Percentiles rank a stretch among this genome's conserved stretches.
phyloP scores from a whole-genome alignment of 306 rosid species.

The barrel medic (Medicago truncatula) region DNA sequence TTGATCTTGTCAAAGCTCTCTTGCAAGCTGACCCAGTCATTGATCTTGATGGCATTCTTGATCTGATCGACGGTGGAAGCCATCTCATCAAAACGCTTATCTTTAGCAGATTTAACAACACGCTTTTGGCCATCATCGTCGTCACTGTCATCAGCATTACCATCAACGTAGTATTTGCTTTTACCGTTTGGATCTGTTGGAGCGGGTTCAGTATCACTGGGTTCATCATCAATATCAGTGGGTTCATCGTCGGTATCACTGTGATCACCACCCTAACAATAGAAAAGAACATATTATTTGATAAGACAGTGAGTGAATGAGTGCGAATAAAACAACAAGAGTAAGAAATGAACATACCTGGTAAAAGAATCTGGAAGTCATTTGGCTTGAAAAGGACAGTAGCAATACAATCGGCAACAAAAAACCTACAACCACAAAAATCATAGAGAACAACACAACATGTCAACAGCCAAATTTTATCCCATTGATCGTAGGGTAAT shows the following conservation, averaged over 20 bases:
- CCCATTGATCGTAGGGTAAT: too few species aligned
- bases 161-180: constrained; percentile 42
- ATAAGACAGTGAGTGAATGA: too few species aligned
- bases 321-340: neutral
- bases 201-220: too few species aligned
- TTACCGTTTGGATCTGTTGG: too few species aligned
- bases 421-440: too few species aligned
- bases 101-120: constrained; percentile 80
- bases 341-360: neutral
- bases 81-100: constrained; percentile 90
- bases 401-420: too few species aligned
- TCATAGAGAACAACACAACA: too few species aligned
- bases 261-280: too few species aligned
- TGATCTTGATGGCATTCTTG: constrained; percentile 96
- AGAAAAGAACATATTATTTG: too few species aligned
- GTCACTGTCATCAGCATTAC: constrained; percentile 69
- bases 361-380: neutral
- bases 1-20: constrained; percentile 93
- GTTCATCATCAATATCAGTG: too few species aligned
- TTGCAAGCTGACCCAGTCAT: constrained; percentile 97
- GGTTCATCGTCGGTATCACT: constrained; percentile 37
- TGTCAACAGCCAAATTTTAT: too few species aligned
- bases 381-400: too few species aligned
- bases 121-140: constrained; percentile 73
- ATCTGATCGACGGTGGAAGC: constrained; percentile 85